These are phyloP conservation scores for Vigna hirtella DNA, from an alignment of 306 rosid species.

Conservation along the genomic window DNA sequence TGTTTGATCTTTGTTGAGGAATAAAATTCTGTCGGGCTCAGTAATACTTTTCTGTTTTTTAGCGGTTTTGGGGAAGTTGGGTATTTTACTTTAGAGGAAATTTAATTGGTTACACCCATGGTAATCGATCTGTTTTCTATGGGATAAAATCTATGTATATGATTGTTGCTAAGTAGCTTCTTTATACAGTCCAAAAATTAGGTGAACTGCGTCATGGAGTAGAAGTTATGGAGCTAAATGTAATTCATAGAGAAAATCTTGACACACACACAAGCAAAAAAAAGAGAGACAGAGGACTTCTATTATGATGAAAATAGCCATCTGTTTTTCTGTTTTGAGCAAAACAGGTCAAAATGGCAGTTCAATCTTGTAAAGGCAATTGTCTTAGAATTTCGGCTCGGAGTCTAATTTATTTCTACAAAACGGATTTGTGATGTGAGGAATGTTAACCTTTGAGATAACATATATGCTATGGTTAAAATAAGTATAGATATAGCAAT, in stretches of 20 bases:
- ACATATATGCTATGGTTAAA: conserved; percentile 6
- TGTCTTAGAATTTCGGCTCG: background rate
- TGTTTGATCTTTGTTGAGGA: background rate
- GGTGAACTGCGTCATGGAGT: background rate
- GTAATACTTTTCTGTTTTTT: background rate
- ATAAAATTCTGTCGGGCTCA: background rate
- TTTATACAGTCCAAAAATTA: background rate
- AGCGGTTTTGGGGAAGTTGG: background rate
- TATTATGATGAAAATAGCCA: background rate
- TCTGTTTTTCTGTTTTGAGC: background rate
- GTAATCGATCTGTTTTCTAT: background rate
- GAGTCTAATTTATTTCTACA: background rate
- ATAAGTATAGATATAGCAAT: background rate
- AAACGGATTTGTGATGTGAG: background rate
- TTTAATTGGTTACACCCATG: background rate
- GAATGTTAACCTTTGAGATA: too few relatives aligned
- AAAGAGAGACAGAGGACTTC: background rate
- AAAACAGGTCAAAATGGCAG: background rate
- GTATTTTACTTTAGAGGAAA: background rate
- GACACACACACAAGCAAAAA: background rate
- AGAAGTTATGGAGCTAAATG: conserved; percentile 18
- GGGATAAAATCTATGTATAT: background rate
- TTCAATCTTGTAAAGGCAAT: background rate
- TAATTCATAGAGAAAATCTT: background rate
- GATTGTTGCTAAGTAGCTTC: background rate